Base-by-base conservation (phyloP, 2,329 filamentous ascomycete species). In the Fusarium begoniae region DNA sequence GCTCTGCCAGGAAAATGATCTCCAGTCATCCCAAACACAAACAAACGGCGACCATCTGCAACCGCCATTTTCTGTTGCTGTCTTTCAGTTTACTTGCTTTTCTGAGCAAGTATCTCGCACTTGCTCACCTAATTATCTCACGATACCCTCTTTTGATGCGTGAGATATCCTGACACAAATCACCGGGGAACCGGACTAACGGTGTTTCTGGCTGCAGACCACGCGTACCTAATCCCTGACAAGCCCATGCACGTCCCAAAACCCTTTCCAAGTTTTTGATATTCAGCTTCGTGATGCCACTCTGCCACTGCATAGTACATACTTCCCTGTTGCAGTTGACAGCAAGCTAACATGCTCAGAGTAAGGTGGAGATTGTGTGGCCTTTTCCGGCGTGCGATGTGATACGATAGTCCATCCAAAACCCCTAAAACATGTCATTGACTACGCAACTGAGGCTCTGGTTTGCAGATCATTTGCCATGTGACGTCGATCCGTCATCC, bases 391-490 rank as follows among this genome's bases (percentile, higher is more conserved):
- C 37, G 35, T 20, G 44, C 48, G n/a, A 55, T 54, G 17, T 62
- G 54, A 41, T 35, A 35, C 15, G 32, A 35, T 17, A 38, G 28
- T 14, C 51, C 32, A n/a, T 38, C 37, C n/a, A 30, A 24, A 32
- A 30, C 45, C 57, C 26, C 22, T 15, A 50, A n/a, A 28, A 20
- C 51, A 35, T 44, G 40, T 47, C 59, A 50, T 69, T 64, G 59
- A 57, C 55, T 51, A 55, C 43, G 53, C 30, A 41, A 65, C 57
- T 71, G 66, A 76, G 63, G 69, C 57, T 72, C 72, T 69, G 44
- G 48, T 43, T 65, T 57, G 75, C 58, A 68, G 74, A 77, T 77
- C 74, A 47, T 59, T 62, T 53, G 61, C 65, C 51, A 40, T 65
- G 51, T 77, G 74, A 78, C 75, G 72, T 76, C 59, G 63, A 38